A percentile compares a stretch with the other conserved stretches of the same genome.
These are phyloP conservation scores for Strobilomyces confusus DNA, from an alignment of 768 basidiomycete genomes.

Conservation along the genomic window DNA sequence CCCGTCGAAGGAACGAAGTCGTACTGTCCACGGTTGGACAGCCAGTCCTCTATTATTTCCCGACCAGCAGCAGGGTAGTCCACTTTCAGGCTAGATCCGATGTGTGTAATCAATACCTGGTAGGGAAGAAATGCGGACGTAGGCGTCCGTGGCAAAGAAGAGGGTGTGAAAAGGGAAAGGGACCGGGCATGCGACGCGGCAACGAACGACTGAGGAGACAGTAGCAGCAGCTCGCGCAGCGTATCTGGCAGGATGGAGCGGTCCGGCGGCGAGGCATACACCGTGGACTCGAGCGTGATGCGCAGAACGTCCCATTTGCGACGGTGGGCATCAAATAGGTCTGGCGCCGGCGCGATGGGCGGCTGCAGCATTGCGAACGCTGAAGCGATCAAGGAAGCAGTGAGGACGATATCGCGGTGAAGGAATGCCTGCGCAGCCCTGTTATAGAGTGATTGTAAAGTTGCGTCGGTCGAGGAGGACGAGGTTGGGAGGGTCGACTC, in stretches of 20 bases:
- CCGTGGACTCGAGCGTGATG: slow-evolving; percentile 74
- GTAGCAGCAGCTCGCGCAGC: slow-evolving; percentile 48
- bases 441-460: slow-evolving; percentile 68
- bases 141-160: slow-evolving; percentile 33
- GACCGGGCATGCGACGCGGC: slow-evolving; percentile 60
- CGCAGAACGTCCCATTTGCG: slow-evolving; percentile 87
- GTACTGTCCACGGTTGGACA: slow-evolving; percentile 51
- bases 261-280: slow-evolving; percentile 54
- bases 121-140: slow-evolving; percentile 60
- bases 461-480: slow-evolving; percentile 38
- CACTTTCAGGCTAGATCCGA: slow-evolving; percentile 66
- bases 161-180: slow-evolving; percentile 62
- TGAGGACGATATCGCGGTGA: slow-evolving; percentile 64
- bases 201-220: slow-evolving; percentile 58
- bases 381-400: slow-evolving; percentile 59
- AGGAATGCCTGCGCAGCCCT: slow-evolving; percentile 79
- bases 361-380: slow-evolving; percentile 61
- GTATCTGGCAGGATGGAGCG: slow-evolving; percentile 42
- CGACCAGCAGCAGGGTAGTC: slow-evolving; percentile 58
- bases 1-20: slow-evolving; percentile 30
- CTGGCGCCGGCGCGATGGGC: slow-evolving; percentile 31
- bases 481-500: slow-evolving; percentile 5
- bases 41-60: slow-evolving; percentile 74
- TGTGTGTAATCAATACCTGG: slow-evolving; percentile 65
- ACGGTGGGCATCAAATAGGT: slow-evolving; percentile 48